Evolutionary conservation across 352 stramenopile species (phyloP).

Genomic region (Peronospora destructor): DNA sequence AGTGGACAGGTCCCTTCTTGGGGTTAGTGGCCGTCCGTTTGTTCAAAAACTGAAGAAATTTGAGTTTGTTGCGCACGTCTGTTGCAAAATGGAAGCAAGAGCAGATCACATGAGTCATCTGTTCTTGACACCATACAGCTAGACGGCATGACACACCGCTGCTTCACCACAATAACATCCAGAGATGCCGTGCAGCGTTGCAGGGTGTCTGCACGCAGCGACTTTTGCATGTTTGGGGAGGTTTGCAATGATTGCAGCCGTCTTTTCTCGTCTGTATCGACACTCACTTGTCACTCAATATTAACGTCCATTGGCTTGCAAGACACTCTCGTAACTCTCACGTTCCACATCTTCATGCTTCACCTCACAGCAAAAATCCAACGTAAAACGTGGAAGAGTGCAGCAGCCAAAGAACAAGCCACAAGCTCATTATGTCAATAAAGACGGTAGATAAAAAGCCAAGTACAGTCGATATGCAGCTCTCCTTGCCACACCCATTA

Average conservation of each 20-base stretch:
- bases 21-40: slow-evolving; percentile 99
- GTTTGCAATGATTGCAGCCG: slow-evolving; percentile 18
- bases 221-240: slow-evolving; percentile 86
- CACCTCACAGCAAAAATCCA: slow-evolving; percentile 15
- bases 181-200: slow-evolving; percentile 24
- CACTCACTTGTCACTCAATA: slow-evolving; percentile 1
- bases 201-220: slow-evolving; percentile 85
- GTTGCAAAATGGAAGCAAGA: slow-evolving; percentile 31
- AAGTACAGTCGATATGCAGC: slow-evolving; percentile 17
- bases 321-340: not conserved
- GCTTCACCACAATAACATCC: slow-evolving; percentile 20
- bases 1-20: slow-evolving; percentile 95
- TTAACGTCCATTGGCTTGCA: slow-evolving; percentile 2
- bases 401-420: slow-evolving; percentile 12
- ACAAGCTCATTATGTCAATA: slow-evolving; percentile 7
- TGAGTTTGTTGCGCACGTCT: slow-evolving; percentile 95
- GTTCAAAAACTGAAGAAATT: slow-evolving; percentile 98
- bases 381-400: slow-evolving; percentile 9
- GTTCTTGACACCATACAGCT: slow-evolving; percentile 25
- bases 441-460: slow-evolving; percentile 3
- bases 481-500: slow-evolving; percentile 22
- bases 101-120: slow-evolving; percentile 29
- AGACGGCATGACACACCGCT: slow-evolving; percentile 79
- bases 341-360: slow-evolving; percentile 15
- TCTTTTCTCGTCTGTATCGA: slow-evolving; percentile 7